A percentile compares a stretch with the other conserved stretches of the same genome.
Evolutionary conservation across 768 basidiomycete genomes (phyloP).

Genomic region (Hygrophorus russula): DNA sequence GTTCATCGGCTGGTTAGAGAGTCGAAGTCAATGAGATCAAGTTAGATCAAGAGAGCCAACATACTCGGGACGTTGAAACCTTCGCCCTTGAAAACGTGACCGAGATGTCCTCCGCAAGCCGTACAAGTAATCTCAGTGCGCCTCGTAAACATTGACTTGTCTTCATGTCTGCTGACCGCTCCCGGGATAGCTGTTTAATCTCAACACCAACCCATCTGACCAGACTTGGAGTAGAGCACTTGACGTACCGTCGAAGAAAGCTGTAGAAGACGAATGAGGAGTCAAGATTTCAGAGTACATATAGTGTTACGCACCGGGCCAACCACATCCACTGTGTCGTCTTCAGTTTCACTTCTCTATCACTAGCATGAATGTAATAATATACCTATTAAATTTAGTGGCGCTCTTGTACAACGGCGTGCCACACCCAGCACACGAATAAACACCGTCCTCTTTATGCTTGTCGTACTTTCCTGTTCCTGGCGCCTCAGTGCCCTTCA

Average conservation of each 20-base stretch:
- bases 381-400: constrained; percentile 65
- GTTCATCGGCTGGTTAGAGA: constrained; percentile 50
- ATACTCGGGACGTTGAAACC: constrained; percentile 68
- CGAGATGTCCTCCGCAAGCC: constrained; percentile 87
- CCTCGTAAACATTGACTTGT: constrained; percentile 50
- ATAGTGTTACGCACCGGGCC: constrained; percentile 46
- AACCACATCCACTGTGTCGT: constrained; percentile 73
- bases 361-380: neutral
- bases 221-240: neutral
- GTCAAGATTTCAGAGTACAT: too few relatives aligned
- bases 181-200: constrained; percentile 65
- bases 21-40: neutral
- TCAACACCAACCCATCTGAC: neutral
- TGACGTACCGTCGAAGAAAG: constrained; percentile 78
- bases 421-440: constrained; percentile 69
- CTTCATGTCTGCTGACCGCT: constrained; percentile 72
- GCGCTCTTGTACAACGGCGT: constrained; percentile 80
- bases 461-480: constrained; percentile 78
- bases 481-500: constrained; percentile 80
- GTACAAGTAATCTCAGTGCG: constrained; percentile 85
- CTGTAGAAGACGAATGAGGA: constrained; percentile 13
- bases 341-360: neutral
- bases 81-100: constrained; percentile 94
- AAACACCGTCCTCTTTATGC: constrained; percentile 52
- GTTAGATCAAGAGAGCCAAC: constrained; percentile 14